These are phyloP conservation scores for Cladosporium cucumerinum DNA, from an alignment of 2,329 filamentous ascomycete genomes.

Conservation along the genomic window DNA sequence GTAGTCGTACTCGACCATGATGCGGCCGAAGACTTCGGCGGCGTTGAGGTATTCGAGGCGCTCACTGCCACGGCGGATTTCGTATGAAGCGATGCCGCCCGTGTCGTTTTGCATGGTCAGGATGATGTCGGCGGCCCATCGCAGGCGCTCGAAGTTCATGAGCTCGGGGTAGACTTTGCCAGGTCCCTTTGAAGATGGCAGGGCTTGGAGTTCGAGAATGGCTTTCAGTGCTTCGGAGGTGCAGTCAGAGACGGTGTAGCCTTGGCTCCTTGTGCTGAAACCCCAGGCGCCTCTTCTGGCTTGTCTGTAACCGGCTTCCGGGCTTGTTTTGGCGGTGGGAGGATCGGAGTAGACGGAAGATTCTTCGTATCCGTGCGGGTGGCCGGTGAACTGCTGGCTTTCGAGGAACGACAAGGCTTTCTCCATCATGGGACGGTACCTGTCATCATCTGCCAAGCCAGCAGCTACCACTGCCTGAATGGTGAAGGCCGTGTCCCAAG, in stretches of 20 bases:
- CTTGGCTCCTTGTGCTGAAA: conserved; percentile 88
- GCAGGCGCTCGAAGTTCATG: conserved; percentile 72
- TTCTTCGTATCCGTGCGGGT: conserved; percentile 69
- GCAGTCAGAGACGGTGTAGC: conserved; percentile 94
- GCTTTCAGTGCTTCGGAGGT: conserved; percentile 87
- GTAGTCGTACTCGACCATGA: conserved; percentile 99
- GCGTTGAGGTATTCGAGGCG: conserved; percentile 85
- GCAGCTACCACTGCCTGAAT: conserved; percentile 80
- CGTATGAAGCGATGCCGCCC: conserved; percentile 88
- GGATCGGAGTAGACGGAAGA: conserved; percentile 47
- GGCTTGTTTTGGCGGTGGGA: conserved; percentile 29
- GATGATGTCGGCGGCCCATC: conserved; percentile 85
- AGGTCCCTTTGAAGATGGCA: conserved; percentile 48
- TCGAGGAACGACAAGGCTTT: conserved; percentile 85
- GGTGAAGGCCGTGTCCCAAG: conserved; percentile 90
- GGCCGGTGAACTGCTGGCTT: conserved; percentile 82
- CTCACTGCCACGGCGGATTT: conserved; percentile 73
- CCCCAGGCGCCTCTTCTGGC: conserved; percentile 91
- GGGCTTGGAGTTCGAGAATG: conserved; percentile 78
- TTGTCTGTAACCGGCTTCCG: conserved; percentile 65
- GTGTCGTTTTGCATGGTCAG: conserved; percentile 85
- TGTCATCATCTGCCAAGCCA: conserved; percentile 70
- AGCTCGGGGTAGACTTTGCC: conserved; percentile 60
- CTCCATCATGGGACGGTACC: conserved; percentile 77
- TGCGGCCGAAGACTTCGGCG: conserved; percentile 91